These are phyloP conservation scores for Cryptococcus sp. DNA, from an alignment of 1,284 basidiomycete species.

Conservation along the genomic window DNA sequence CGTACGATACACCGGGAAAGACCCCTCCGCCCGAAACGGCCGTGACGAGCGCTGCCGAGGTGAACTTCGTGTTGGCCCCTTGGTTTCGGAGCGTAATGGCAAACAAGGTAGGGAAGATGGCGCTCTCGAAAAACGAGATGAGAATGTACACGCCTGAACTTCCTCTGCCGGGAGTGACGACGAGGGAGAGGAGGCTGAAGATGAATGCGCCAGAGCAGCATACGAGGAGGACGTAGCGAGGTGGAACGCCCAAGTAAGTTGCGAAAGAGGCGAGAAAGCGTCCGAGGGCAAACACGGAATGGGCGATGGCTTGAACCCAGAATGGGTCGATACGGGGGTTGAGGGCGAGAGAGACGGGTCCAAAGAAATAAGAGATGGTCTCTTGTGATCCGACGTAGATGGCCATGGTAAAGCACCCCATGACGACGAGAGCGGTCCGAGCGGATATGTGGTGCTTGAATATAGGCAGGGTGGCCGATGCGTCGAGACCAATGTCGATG, in stretches of 20 bases:
- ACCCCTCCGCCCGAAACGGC: slow-evolving; percentile 30
- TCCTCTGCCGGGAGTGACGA: slow-evolving; percentile 24
- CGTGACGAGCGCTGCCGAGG: slow-evolving; percentile 28
- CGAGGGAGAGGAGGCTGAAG: slow-evolving; percentile 26
- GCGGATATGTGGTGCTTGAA: slow-evolving; percentile 9
- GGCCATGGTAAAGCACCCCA: slow-evolving; percentile 30
- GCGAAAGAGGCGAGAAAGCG: slow-evolving; percentile 34
- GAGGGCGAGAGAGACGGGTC: slow-evolving; percentile 10
- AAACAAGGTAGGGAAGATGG: slow-evolving; percentile 43
- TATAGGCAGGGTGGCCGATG: slow-evolving; percentile 5
- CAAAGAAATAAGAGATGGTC: slow-evolving; percentile 35
- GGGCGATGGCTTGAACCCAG: slow-evolving; percentile 30
- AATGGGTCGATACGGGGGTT: slow-evolving; percentile 22
- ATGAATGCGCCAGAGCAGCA: slow-evolving; percentile 33
- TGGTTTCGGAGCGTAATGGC: slow-evolving; percentile 39
- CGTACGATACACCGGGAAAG: slow-evolving; percentile 33
- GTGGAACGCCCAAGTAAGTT: slow-evolving; percentile 35
- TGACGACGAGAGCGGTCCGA: slow-evolving; percentile 15
- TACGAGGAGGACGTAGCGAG: slow-evolving; percentile 30
- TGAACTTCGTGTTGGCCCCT: slow-evolving; percentile 35
- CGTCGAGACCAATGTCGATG: slow-evolving; percentile 17
- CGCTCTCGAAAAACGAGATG: slow-evolving; percentile 38
- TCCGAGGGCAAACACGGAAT: slow-evolving; percentile 31
- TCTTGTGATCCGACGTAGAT: slow-evolving; percentile 43
- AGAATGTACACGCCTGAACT: slow-evolving; percentile 30